Evolutionary conservation across 176 grass and related monocot species (phyloP).

Genomic region (Eragrostis nindensis): DNA sequence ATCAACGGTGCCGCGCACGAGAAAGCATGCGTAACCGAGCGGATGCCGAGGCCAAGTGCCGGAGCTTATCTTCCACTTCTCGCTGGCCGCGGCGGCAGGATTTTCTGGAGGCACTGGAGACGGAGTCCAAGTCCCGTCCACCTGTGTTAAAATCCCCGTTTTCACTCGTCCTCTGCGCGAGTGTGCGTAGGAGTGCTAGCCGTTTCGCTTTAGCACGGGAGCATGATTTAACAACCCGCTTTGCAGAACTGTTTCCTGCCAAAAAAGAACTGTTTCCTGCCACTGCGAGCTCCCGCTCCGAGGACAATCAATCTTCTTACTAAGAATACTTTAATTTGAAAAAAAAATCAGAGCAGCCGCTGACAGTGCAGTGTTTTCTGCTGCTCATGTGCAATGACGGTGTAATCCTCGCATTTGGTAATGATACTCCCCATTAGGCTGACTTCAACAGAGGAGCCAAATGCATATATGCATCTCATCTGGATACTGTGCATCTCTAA

Average conservation of each 20-base stretch:
- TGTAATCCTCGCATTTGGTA: slow-evolving; percentile 10
- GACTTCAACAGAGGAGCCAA: too few species aligned
- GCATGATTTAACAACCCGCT: slow-evolving; percentile 11
- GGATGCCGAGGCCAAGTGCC: background rate
- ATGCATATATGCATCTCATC: too few species aligned
- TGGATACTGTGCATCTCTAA: too few species aligned
- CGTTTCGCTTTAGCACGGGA: background rate
- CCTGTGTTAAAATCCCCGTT: slow-evolving; percentile 17
- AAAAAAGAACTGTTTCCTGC: slow-evolving; percentile 18
- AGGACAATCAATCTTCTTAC: background rate
- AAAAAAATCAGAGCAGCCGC: background rate
- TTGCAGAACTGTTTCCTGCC: slow-evolving; percentile 24
- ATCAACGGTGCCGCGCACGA: background rate
- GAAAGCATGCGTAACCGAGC: background rate
- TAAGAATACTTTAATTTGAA: background rate
- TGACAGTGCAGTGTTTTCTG: background rate
- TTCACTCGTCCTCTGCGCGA: background rate
- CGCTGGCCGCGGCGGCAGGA: background rate
- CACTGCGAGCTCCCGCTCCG: background rate
- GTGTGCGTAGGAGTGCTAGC: background rate
- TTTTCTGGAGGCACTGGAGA: background rate
- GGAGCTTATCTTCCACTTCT: background rate
- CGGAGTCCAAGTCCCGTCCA: background rate
- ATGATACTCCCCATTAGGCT: background rate
- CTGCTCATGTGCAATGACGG: background rate